Percentiles rank a stretch among this genome's conserved stretches.
Evolutionary conservation across 2,329 filamentous ascomycete species (phyloP).

Genomic region (Verticillium klebahnii): DNA sequence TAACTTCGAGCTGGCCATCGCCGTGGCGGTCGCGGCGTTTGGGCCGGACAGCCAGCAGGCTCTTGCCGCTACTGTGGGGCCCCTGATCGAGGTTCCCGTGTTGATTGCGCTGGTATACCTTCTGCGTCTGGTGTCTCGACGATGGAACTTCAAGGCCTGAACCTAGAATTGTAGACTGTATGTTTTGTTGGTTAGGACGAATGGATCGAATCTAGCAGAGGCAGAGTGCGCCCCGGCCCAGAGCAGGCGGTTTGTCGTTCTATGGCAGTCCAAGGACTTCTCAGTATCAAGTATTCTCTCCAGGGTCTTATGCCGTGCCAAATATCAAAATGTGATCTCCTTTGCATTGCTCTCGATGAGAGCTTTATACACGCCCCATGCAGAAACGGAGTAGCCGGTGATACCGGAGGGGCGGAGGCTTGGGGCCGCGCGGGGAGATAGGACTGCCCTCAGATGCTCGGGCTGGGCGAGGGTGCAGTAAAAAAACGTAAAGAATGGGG

Average conservation of each 20-base stretch:
- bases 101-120: slow-evolving; percentile 67
- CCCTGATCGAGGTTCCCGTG: slow-evolving; percentile 74
- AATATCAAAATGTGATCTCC: not conserved
- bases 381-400: not conserved
- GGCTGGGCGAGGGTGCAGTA: not conserved
- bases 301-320: too few species aligned
- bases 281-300: too few species aligned
- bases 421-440: not conserved
- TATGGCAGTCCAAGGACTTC: too few species aligned
- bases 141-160: slow-evolving; percentile 44
- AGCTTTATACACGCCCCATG: not conserved
- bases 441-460: not conserved
- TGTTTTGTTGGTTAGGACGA: too few species aligned
- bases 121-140: slow-evolving; percentile 48
- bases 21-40: slow-evolving; percentile 70
- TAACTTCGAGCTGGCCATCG: slow-evolving; percentile 80
- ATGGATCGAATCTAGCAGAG: too few species aligned
- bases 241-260: too few species aligned
- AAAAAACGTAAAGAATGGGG: not conserved
- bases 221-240: too few species aligned
- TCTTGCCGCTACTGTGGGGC: slow-evolving; percentile 69
- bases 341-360: not conserved
- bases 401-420: not conserved
- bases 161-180: not conserved
- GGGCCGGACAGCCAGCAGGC: slow-evolving; percentile 69